Percentiles rank a stretch among this genome's conserved stretches.
Conservation (phyloP, 1,284 basidiomycete genomes). For the Apiotrichum laibachii region DNA sequence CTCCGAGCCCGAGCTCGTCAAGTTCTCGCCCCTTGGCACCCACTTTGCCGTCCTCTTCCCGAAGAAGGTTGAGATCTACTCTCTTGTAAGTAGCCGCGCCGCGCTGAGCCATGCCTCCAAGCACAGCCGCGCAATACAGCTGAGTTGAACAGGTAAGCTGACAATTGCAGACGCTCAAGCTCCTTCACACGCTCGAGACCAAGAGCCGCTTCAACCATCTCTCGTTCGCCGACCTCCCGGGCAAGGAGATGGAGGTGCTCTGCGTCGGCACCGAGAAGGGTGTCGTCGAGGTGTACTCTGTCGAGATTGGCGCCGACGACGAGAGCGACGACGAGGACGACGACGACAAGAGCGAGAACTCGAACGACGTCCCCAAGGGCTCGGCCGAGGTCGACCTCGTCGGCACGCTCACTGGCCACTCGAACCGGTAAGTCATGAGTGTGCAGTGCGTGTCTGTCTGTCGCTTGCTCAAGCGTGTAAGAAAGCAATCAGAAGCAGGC, state of each 20-base stretch:
- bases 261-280: slow-evolving; percentile 83
- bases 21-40: slow-evolving; percentile 73
- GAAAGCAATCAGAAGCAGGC: too few relatives aligned
- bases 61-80: slow-evolving; percentile 58
- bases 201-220: slow-evolving; percentile 75
- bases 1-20: slow-evolving; percentile 81
- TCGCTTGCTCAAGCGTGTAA: too few relatives aligned
- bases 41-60: slow-evolving; percentile 75
- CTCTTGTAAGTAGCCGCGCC: slow-evolving; percentile 29
- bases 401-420: slow-evolving; percentile 45
- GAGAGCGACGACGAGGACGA: slow-evolving; percentile 29
- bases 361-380: slow-evolving; percentile 23
- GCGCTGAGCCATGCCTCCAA: too few relatives aligned
- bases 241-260: slow-evolving; percentile 58
- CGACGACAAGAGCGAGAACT: slow-evolving; percentile 28
- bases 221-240: slow-evolving; percentile 62
- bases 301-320: slow-evolving; percentile 27
- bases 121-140: too few relatives aligned
- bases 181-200: slow-evolving; percentile 68
- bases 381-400: slow-evolving; percentile 35
- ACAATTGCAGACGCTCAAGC: slow-evolving; percentile 61
- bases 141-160: background rate
- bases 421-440: slow-evolving; percentile 36
- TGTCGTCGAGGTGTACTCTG: slow-evolving; percentile 68
- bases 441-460: too few relatives aligned